Evolutionary conservation across 2,329 filamentous ascomycete genomes (phyloP), one percentile per base, ranked within the genome.

Genomic region (Orbilia brochopaga): DNA sequence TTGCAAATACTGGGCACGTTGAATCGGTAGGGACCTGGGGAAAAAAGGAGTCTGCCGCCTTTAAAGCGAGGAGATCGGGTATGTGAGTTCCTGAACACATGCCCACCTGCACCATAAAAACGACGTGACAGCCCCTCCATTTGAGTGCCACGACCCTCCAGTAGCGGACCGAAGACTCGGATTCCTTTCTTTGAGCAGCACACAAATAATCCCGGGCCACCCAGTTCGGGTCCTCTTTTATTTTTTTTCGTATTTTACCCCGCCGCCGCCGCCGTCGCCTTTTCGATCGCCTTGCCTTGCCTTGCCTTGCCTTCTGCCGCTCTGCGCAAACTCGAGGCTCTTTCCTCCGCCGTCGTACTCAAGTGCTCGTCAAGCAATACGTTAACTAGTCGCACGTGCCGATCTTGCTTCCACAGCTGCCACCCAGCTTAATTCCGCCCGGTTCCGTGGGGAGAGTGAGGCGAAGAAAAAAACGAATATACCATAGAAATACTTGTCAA

Each of bases 321-420:
- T 70, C 62, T 70, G 66, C 59, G 59, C 54, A 63, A 64, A 70
- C 53, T 63, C 58, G 65, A 62, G 65, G 53, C 65, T 69, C 53
- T 61, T 70, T n/a, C n/a, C 59, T 63, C 59, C 59, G 59, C 59
- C 53, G 44, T 70, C 66, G 58, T 70, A 52, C 59, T 59, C 27
- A 8, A 32, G 27, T 8, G 27, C 27, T 32, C 54, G 59, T 64
- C 58, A 64, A 59, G 59, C 53, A 44, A 24, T 64, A 63, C 58
- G 53, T 58, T 57, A 55, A 8, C 48, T n/a, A n/a, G n/a, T n/a
- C 48, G 65, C 65, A 69, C 65, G 64, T 62, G 65, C 59, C 32
- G 59, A 51, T 46, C 64, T 52, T 24, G 23, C 27, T 64, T 42
- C 59, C 52, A 58, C 52, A 32, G 44, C 40, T 51, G 58, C 50